phyloP scores from a whole-genome alignment of 2,329 filamentous ascomycete species.

The Aspergillus novofumigatus region DNA sequence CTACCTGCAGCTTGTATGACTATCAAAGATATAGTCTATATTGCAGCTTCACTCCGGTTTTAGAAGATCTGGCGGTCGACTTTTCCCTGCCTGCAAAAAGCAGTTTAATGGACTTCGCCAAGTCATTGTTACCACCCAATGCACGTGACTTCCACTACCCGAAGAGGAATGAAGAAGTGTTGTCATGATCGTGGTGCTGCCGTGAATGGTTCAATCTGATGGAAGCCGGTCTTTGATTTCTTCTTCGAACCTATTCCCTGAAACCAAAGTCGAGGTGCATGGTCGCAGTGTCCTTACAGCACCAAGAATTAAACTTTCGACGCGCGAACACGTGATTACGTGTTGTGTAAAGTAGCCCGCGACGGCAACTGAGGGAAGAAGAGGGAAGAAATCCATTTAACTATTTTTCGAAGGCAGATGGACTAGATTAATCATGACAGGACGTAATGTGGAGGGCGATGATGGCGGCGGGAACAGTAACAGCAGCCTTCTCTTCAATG shows the following conservation, averaged over 20 bases:
- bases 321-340: conserved; percentile 24
- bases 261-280: not conserved
- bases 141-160: not conserved
- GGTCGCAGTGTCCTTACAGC: not conserved
- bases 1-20: not conserved
- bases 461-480: not conserved
- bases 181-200: not conserved
- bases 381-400: not conserved
- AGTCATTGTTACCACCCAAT: not conserved
- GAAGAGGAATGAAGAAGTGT: not conserved
- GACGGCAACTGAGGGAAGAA: not conserved
- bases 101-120: not conserved
- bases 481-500: conserved; percentile 45
- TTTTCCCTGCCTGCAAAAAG: not conserved
- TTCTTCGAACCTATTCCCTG: too few relatives aligned
- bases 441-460: not conserved
- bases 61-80: not conserved
- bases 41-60: not conserved
- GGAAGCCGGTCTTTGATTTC: not conserved
- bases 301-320: not conserved
- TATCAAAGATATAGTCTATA: not conserved
- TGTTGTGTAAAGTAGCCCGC: conserved; percentile 7
- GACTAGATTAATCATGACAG: not conserved
- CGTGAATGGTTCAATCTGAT: not conserved
- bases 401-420: not conserved